phyloP scores from a whole-genome alignment of 208 protist species.

The Perkinsela sp. region DNA sequence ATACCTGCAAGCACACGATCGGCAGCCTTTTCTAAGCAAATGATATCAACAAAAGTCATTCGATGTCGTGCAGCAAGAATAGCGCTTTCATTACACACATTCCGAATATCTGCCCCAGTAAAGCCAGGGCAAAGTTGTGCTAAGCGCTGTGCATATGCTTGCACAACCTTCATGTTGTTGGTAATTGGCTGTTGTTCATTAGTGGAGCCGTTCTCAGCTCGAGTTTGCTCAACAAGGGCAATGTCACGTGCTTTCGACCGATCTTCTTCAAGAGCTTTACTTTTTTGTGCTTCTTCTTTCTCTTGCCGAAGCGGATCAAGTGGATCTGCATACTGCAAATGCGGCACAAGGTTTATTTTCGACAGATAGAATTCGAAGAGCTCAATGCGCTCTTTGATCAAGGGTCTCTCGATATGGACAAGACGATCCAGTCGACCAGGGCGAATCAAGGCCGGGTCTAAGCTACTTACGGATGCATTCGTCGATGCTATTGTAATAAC shows the following conservation, averaged over 20 bases:
- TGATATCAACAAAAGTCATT: constrained; percentile 20
- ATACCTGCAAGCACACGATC: constrained; percentile 81
- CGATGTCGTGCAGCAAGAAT: constrained; percentile 57
- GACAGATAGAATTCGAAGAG: constrained; percentile 79
- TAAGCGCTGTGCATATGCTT: constrained; percentile 29
- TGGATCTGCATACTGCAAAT: neutral
- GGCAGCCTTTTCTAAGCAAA: constrained; percentile 70
- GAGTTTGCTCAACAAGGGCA: neutral
- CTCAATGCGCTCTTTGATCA: constrained; percentile 65
- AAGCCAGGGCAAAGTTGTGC: constrained; percentile 42
- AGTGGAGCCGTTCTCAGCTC: neutral
- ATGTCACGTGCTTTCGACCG: neutral
- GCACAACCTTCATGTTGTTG: constrained; percentile 9
- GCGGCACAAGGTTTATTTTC: constrained; percentile 24
- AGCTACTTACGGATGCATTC: constrained; percentile 63
- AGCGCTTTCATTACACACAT: constrained; percentile 81
- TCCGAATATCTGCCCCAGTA: constrained; percentile 78
- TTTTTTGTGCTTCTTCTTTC: neutral
- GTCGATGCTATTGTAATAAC: constrained; percentile 82
- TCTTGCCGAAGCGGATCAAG: neutral
- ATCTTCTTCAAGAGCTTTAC: neutral
- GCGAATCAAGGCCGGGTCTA: constrained; percentile 64
- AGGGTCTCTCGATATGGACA: constrained; percentile 62
- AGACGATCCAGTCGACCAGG: constrained; percentile 78
- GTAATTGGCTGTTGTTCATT: neutral